Evolutionary conservation across 768 basidiomycete species (phyloP), one percentile per base, ranked within the genome.

Genomic region (Termitomyces sp.): DNA sequence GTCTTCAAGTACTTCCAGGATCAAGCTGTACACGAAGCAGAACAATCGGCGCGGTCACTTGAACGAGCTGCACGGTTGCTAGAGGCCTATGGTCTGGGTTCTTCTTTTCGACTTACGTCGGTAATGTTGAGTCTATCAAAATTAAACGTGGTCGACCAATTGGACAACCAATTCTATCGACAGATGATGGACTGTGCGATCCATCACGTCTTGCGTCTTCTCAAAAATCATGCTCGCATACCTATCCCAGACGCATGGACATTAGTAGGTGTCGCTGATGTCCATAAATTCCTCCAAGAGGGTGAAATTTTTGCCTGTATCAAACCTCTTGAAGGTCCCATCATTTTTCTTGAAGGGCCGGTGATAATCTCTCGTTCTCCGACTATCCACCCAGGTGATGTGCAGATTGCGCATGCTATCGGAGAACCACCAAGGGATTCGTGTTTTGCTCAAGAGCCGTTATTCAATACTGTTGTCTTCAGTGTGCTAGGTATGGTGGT

Each of bases 231-330:
- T 59, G 87, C 89, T 0, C 80, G 89, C 4, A 91, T 92, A 42
- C 88, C 88, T 13, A 76, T 92, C 15, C 83, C 82, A 1, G 75
- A 75, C 5, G 84, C 81, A 2, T 88, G 82, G 77, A 91, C 87
- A 0, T 70, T 92, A 1, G 90, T 90, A 4, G 90, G 90, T 0
- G 82, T 91, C 7, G 88, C 88, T 0, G 90, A 92, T 68, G 77
- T 85, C 1, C 84, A 87, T 62, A 69, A 72, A 1, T 82, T 76
- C 60, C 76, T 91, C 5, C 36, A 76, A 38, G 80, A 80, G 58
- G 79, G 78, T 1, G 75, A 90, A 63, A 80, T 91, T 20, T 92
- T 88, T 67, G 86, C 81, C 1, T 88, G 83, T 63, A 73, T 86
- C 48, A 79, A 80, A 55, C 75, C 75, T 15, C 66, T 73, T 0